Conservation (phyloP, 1,284 basidiomycete species). For the Pseudozyma pruni region DNA sequence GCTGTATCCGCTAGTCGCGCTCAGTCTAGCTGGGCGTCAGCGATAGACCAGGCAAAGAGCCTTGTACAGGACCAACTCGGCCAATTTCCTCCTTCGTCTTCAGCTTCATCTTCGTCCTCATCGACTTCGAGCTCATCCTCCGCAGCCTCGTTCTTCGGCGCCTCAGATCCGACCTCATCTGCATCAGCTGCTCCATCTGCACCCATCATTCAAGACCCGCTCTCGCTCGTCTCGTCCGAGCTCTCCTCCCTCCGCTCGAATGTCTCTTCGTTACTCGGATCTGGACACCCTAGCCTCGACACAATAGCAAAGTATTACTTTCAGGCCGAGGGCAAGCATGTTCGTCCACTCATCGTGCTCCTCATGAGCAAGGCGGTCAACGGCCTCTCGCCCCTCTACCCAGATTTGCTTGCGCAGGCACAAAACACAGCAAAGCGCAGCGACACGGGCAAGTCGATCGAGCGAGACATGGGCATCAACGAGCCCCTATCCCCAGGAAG, state of each 20-base stretch:
- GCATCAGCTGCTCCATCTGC: slow-evolving; percentile 8
- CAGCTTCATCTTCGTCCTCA: slow-evolving; percentile 13
- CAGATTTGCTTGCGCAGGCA: slow-evolving; percentile 66
- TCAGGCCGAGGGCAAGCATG: slow-evolving; percentile 77
- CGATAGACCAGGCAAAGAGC: slow-evolving; percentile 43
- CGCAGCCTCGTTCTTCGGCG: slow-evolving; percentile 38
- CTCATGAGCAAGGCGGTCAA: slow-evolving; percentile 92
- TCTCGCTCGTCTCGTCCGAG: slow-evolving; percentile 69
- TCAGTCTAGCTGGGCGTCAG: slow-evolving; percentile 46
- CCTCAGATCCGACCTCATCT: slow-evolving; percentile 12
- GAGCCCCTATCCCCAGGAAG: slow-evolving; percentile 77
- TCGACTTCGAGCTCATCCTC: slow-evolving; percentile 18
- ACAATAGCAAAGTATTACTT: slow-evolving; percentile 95
- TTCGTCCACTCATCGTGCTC: slow-evolving; percentile 88
- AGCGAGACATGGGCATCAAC: slow-evolving; percentile 71
- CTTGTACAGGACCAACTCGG: slow-evolving; percentile 40
- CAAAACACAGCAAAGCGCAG: slow-evolving; percentile 59
- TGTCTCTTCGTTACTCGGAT: slow-evolving; percentile 83
- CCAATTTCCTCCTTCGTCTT: slow-evolving; percentile 25
- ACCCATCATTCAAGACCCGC: slow-evolving; percentile 53
- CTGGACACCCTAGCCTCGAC: slow-evolving; percentile 85
- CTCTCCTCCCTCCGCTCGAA: slow-evolving; percentile 79
- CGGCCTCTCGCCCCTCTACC: slow-evolving; percentile 74
- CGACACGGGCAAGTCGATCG: slow-evolving; percentile 57
- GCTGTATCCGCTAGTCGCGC: slow-evolving; percentile 8